Evolutionary conservation across 2,329 filamentous ascomycete species (phyloP), one percentile per base, ranked within the genome.

Genomic region (Clonostachys rosea): DNA sequence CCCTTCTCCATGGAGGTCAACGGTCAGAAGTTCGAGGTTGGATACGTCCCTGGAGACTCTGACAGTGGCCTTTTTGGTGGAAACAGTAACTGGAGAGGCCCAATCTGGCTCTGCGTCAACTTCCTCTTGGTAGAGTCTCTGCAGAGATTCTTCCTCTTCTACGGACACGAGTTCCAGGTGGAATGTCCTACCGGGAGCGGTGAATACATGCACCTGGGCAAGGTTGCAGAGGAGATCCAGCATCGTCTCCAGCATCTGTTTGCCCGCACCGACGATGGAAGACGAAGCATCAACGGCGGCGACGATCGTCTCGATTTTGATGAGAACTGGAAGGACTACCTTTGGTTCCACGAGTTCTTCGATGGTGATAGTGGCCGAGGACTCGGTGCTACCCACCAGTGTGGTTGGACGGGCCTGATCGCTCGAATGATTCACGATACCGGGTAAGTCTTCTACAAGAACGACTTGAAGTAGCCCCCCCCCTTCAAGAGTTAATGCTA

Each of bases 301-400:
- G 90, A 87, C 56, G 86, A 96, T 57, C 79, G 86, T 54, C 83
- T 96, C 34, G 91, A 97, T 69, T 96, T 88, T 60, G 91, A 97
- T 61, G 85, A 89, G 20, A 76, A 96, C 66, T 97, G 92, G 92
- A 92, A 87, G 65, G 91, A 70, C 46, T 60, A 66, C 43, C 75
- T 97, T 58, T 96, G 90, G 89, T 97, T 95, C 76, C 87, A 95
- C 63, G 92, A 97, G 65, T 97, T 95, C 75, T 97, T 97, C 62
- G 92, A 97, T 61, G 92, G 91, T 37, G 91, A 97, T 63, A 85
- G 77, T 44, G 92, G 92, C 13, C 86, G 91, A 55, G 92, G 94
- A 14, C 78, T 97, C 2, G 92, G 92, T 48, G 90, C 92, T 36
- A 92, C 86, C 43, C 94, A 97, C 67, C 94, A 97, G 67, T 96